phyloP scores from a whole-genome alignment of 768 basidiomycete genomes.

The Tylopilus felleus region DNA sequence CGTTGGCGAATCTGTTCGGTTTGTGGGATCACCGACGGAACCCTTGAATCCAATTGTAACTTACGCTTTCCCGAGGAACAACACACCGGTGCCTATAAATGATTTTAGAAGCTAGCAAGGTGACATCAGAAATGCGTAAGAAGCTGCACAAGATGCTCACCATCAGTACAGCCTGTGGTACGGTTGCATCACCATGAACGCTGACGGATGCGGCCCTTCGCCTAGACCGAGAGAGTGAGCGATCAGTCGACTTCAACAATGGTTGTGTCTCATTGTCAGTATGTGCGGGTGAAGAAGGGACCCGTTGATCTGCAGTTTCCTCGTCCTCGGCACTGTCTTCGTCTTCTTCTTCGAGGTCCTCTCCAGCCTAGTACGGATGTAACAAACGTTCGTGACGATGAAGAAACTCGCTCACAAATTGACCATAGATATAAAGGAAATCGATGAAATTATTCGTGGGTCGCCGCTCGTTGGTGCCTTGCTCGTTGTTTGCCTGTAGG shows the following conservation, averaged over 20 bases:
- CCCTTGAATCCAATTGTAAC: background rate
- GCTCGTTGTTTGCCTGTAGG: conserved; percentile 63
- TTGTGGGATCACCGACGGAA: conserved; percentile 5
- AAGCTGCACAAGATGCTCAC: conserved; percentile 38
- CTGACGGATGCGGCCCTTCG: conserved; percentile 56
- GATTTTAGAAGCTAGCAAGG: conserved; percentile 73
- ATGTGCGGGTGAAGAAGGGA: conserved; percentile 2
- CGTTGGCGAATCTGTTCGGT: conserved; percentile 79
- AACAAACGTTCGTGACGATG: background rate
- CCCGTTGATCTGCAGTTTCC: conserved; percentile 38
- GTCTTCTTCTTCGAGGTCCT: conserved; percentile 89
- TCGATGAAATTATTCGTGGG: conserved; percentile 87
- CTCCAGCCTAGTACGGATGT: conserved; percentile 64
- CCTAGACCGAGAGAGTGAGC: conserved; percentile 52
- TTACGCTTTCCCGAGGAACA: conserved; percentile 94
- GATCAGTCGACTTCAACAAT: conserved; percentile 40
- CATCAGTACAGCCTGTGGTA: conserved; percentile 92
- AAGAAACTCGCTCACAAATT: conserved; percentile 67
- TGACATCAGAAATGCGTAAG: background rate
- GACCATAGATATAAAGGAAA: conserved; percentile 92
- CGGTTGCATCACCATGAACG: conserved; percentile 80
- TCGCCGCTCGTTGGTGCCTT: conserved; percentile 57
- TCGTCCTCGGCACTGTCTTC: conserved; percentile 62
- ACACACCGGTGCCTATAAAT: conserved; percentile 92
- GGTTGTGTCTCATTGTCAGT: conserved; percentile 50